Conservation (phyloP, 352 stramenopile species). For the Saprolegnia diclina region DNA sequence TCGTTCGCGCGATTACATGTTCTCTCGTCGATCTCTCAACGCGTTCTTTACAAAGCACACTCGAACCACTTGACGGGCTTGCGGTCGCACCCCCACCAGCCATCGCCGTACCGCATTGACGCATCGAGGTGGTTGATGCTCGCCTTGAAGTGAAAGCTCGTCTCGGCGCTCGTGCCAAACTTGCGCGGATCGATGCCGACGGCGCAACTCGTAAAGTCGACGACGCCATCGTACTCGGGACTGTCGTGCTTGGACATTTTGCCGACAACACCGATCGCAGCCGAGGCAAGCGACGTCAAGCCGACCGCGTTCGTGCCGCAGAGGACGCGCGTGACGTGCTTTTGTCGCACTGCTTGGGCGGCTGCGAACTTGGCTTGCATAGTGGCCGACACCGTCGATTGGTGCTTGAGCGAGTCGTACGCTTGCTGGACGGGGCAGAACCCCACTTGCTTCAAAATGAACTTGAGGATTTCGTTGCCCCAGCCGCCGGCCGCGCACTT, state of each 20-base stretch:
- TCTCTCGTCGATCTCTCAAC: no score
- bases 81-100: constrained; percentile 30
- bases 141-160: constrained; percentile 33
- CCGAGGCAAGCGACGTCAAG: constrained; percentile 31
- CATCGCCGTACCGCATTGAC: constrained; percentile 33
- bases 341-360: constrained; percentile 22
- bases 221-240: constrained; percentile 35
- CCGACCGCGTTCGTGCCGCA: constrained; percentile 38
- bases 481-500: constrained; percentile 1
- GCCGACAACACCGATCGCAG: constrained; percentile 29
- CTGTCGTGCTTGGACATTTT: constrained; percentile 30
- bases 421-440: constrained; percentile 32
- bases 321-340: constrained; percentile 31
- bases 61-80: constrained; percentile 42
- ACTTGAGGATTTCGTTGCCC: constrained; percentile 12
- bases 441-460: constrained; percentile 16
- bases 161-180: constrained; percentile 29
- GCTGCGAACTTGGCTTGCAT: constrained; percentile 32
- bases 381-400: constrained; percentile 6
- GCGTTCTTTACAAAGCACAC: constrained; percentile 31
- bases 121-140: constrained; percentile 36
- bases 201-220: constrained; percentile 37
- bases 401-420: constrained; percentile 32
- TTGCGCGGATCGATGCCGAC: constrained; percentile 32
- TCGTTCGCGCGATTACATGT: no score